Percentiles rank a stretch among this genome's conserved stretches.
Conservation (phyloP, 169 alveolate genomes). For the Cyclospora cayetanensis region DNA sequence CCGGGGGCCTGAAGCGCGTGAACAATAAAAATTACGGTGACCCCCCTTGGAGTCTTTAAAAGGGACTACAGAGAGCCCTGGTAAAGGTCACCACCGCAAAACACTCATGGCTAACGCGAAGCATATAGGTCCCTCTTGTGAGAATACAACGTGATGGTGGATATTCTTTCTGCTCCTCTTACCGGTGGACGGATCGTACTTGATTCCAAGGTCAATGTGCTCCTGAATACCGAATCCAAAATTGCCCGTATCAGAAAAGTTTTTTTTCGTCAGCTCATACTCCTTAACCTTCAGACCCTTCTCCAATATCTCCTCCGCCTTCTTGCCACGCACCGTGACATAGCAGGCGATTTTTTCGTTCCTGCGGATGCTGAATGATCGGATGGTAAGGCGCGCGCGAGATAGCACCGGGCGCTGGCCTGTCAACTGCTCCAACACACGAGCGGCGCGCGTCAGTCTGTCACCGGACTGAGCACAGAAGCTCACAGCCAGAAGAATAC, state of each 20-base stretch:
- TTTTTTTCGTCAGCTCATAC: constrained; percentile 96
- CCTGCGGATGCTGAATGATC: constrained; percentile 98
- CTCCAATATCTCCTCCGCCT: constrained; percentile 98
- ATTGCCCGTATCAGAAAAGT: constrained; percentile 97
- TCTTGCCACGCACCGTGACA: constrained; percentile 99
- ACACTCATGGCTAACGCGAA: no score
- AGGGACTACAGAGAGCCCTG: neutral
- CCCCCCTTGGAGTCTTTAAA: neutral
- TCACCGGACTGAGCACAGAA: constrained; percentile 93
- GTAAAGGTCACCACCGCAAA: neutral
- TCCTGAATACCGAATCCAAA: constrained; percentile 99
- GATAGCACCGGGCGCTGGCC: constrained; percentile 98
- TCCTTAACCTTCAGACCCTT: constrained; percentile 99
- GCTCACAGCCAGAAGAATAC: neutral
- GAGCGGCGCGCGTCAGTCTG: constrained; percentile 98
- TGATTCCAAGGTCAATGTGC: constrained; percentile 99
- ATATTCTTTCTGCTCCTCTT: no score
- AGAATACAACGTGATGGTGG: no score
- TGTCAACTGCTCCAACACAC: constrained; percentile 98
- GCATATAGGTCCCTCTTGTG: no score
- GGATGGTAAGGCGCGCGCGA: constrained; percentile 95
- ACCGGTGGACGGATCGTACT: constrained; percentile 99
- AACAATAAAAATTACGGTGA: no score
- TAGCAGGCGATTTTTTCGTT: constrained; percentile 99
- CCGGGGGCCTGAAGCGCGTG: no score